Base-by-base conservation (phyloP, 495 filamentous ascomycete genomes). In the Lasiosphaeria hispida region DNA sequence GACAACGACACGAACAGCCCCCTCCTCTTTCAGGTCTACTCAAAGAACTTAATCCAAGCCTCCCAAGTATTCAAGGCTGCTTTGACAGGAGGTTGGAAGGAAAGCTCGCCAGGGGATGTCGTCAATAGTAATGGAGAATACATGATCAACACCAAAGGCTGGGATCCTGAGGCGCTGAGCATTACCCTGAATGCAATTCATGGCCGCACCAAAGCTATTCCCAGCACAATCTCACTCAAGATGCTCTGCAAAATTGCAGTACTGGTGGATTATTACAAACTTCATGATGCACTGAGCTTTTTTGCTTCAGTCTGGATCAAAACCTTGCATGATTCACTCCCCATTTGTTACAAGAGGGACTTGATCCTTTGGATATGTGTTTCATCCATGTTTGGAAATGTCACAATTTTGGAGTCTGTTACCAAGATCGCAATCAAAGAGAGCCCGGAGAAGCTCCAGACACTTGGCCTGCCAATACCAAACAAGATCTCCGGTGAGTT, bases 231-330 rank as follows among this genome's bases (percentile, higher is more conserved):
- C 9, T 58, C 43, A 11, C 60, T 81, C 0, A 71, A 79, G 11
- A 67, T 70, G 55, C 68, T 83, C 11, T 72, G 73, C 13, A 73
- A 79, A 52, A 60, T 83, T 43, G 69, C 75, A 10, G 71, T 76
- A 7, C 51, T 83, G 11, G 72, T 77, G 4, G 77, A 83, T 57
- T 78, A 79, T 50, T 80, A 82, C 53, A 44, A 70, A 17, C 78
- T 74, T 50, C 63, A 67, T 9, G 73, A 77, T 10, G 67, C 60
- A 1, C 44, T 79, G 0, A 38, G 61, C 35, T 13, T 76, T 2
- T 73, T 69, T 39, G 57, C 61, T 13, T 63, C 72, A 10, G 60
- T 60, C 3, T 84, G 79, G 77, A 69, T 63, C 17, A 18, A 63
- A 17, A 30, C 59, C 50, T 52, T 72, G 45, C 30, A 63, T 49